Evolutionary conservation across 768 basidiomycete species (phyloP).

Genomic region (Paxillus ammoniavirescens): DNA sequence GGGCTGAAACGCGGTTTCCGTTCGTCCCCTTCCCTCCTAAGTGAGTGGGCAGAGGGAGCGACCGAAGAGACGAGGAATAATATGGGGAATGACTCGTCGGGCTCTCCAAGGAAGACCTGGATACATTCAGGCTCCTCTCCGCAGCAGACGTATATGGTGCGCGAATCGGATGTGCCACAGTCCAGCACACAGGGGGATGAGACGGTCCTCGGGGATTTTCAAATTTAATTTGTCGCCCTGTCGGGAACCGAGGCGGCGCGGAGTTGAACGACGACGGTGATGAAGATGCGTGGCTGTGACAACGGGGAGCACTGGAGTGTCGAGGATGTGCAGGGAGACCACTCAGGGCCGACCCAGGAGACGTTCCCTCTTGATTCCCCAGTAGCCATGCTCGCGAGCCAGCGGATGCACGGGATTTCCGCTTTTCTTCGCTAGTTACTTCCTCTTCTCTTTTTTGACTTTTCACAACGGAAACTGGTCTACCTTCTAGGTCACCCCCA

Average conservation of each 20-base stretch:
- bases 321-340: neutral
- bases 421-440: neutral
- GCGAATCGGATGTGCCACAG: neutral
- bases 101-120: neutral
- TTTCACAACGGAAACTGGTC: neutral
- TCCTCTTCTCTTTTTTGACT: neutral
- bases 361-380: slow-evolving; percentile 6
- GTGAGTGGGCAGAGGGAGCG: neutral
- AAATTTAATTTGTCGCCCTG: neutral
- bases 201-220: neutral
- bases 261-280: neutral
- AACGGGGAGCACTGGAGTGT: neutral
- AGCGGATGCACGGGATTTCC: neutral
- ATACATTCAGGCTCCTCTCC: neutral
- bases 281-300: slow-evolving; percentile 1
- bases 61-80: neutral
- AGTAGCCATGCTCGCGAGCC: slow-evolving; percentile 5
- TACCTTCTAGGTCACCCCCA: slow-evolving; percentile 16
- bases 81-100: neutral
- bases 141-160: neutral
- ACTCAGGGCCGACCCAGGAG: slow-evolving; percentile 1
- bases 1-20: slow-evolving; percentile 1
- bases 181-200: neutral
- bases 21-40: neutral
- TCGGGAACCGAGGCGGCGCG: neutral